Base-by-base conservation (phyloP, 1,284 basidiomycete species). In the Ceratobasidium sp. region DNA sequence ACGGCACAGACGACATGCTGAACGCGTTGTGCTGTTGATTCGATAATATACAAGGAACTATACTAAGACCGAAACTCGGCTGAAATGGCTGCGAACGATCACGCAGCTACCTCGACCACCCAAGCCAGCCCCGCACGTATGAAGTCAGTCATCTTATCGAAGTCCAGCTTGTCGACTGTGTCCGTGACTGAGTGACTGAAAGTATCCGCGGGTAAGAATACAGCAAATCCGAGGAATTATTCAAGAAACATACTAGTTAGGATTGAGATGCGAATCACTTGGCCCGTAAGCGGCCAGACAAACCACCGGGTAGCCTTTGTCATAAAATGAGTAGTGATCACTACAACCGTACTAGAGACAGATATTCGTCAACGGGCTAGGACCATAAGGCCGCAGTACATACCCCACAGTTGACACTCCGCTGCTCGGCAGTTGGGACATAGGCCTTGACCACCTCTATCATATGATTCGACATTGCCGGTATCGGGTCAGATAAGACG, bases 71-170 rank as follows among this genome's bases (percentile, higher is more conserved):
- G 33, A 33, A 33, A 33, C 33, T 33, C 33, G 33, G 33, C 33
- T 33, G 33, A 33, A 33, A 33, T 33, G 33, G 33, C 33, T 33
- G 33, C 33, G 33, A 33, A 33, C 33, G 33, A 33, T 33, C 33
- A 72, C 20, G 70, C 70, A 46, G 72, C 78, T 40, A 79, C 75
- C 33, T 77, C 73, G 39, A 77, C 64, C 13, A 71, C 58, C 78
- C 75, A 79, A 12, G 67, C 78, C 55, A 79, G 46, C 13, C 66
- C 56, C 5, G 69, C 76, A 64, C 76, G 69, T 39, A 77, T 76
- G 56, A 79, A 79, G 61, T 70, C 76, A 15, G 77, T 49, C 77
- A 77, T 77, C 68, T 76, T 70, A 20, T 77, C 75, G 28, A 79
- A 70, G 39, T 79, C 66, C 51, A 79, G 28, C 68, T 73, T 77